A percentile compares a stretch with the other conserved stretches of the same genome.
Evolutionary conservation across 139 green algal species (phyloP).

Genomic region (Coelastrella sp.): DNA sequence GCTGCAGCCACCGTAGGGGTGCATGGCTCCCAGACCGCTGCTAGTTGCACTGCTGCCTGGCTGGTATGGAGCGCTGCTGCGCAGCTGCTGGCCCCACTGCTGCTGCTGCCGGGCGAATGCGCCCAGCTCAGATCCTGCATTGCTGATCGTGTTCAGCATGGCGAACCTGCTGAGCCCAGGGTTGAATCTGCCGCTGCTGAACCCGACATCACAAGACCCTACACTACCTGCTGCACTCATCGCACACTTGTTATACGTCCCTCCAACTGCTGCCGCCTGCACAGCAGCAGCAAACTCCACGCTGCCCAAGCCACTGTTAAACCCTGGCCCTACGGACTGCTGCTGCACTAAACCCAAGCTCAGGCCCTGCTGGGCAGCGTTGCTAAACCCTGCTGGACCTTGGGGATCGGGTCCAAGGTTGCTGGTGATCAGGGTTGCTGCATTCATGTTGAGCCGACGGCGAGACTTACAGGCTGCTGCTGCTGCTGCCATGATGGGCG

Average conservation of each 20-base stretch:
- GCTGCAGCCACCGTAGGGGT: no score
- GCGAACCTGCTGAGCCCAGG: no score
- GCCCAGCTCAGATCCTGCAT: no score
- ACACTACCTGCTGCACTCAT: no score
- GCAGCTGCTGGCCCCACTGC: not conserved
- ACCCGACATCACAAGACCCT: no score
- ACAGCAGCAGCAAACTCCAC: not conserved
- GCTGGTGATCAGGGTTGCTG: not conserved
- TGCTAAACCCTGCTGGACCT: not conserved
- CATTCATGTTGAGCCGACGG: not conserved
- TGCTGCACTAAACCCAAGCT: not conserved
- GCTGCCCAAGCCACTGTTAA: not conserved
- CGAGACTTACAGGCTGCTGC: not conserved
- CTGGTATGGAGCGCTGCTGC: no score
- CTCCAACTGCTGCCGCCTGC: not conserved
- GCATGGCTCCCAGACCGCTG: no score
- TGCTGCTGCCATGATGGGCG: not conserved
- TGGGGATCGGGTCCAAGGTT: no score
- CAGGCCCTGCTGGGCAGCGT: not conserved
- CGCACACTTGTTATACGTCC: no score
- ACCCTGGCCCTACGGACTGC: not conserved
- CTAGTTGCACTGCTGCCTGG: no score
- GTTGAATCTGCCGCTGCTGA: no score
- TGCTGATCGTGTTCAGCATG: no score
- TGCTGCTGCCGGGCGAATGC: not conserved